Evolutionary conservation across 805 yeast genomes (phyloP), one percentile per base, ranked within the genome.

Genomic region (Cyberlindnera subsufficiens): DNA sequence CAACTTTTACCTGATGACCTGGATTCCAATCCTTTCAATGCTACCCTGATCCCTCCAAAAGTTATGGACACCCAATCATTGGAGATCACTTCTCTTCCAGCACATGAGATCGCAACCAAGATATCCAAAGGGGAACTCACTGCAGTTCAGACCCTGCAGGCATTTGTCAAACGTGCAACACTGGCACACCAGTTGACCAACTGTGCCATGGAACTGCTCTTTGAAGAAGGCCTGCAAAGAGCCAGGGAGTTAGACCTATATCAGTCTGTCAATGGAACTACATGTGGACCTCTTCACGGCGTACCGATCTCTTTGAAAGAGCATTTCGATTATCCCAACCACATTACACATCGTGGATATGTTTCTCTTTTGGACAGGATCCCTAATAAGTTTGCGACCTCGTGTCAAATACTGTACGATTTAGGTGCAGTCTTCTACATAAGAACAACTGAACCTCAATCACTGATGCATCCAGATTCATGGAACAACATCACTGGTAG

Each of bases 201-300:
- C 51, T 70, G 76, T 52, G 66, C 77, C 27, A 69, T 79, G 58
- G 83, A 80, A 44, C 68, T 85, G 42, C 68, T 84, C 63, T 72
- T 82, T 51, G 71, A 75, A 37, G 85, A 79, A 45, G 90, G 82
- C n/a, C 55, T 77, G 32, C 54, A 56, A 32, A 65, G 75, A 46
- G 84, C 85, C 7, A 51, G 71, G 51, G 75, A 71, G 53, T 65
- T 78, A 52, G 86, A 82, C 64, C 77, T 74, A 1, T 68, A 70
- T 51, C 59, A 66, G 38, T 60, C 59, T 13, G 66, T 67, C 33
- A 42, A 77, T 75, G 83, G 82, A 16, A 63, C 72, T 47, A 66
- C 79, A 1, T 59, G 73, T 32, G 88, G 88, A 35, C 82, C 86
- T 14, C 63, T 81, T 42, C 88, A 81, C 52, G 88, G 88, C 29